Evolutionary conservation across 768 basidiomycete species (phyloP).

Genomic region (Clavaria fumosa): DNA sequence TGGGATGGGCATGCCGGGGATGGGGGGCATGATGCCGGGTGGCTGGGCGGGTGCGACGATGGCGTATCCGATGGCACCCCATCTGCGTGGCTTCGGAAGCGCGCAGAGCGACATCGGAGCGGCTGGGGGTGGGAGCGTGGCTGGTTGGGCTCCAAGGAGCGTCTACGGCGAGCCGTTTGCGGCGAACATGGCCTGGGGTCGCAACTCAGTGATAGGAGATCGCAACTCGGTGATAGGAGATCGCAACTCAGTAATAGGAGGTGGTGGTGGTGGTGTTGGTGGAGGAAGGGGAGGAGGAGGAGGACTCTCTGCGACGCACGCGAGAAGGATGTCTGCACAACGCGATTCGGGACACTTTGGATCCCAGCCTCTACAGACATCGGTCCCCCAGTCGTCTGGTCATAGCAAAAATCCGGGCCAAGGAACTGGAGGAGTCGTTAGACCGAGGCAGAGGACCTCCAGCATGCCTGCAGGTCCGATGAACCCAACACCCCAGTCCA

Average conservation of each 20-base stretch:
- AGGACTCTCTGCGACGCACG: too few species aligned
- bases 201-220: slow-evolving; percentile 6
- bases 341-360: too few species aligned
- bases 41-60: slow-evolving; percentile 37
- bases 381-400: too few species aligned
- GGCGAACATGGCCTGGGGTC: slow-evolving; percentile 17
- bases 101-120: slow-evolving; percentile 55
- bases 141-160: slow-evolving; percentile 47
- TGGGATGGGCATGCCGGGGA: slow-evolving; percentile 20
- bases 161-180: slow-evolving; percentile 58
- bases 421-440: too few species aligned
- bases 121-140: slow-evolving; percentile 22
- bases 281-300: slow-evolving; percentile 17
- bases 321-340: too few species aligned
- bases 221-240: slow-evolving; percentile 17
- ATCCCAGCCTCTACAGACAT: too few species aligned
- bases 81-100: slow-evolving; percentile 32
- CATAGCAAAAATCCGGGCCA: too few species aligned
- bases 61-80: too few species aligned
- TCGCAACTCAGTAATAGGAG: slow-evolving; percentile 22
- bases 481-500: too few species aligned
- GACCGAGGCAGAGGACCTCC: too few species aligned
- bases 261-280: too few species aligned
- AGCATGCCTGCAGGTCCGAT: too few species aligned
- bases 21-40: slow-evolving; percentile 24